Base-by-base conservation (phyloP, 1,284 basidiomycete genomes). In the Cutaneotrichosporon dermatis region DNA sequence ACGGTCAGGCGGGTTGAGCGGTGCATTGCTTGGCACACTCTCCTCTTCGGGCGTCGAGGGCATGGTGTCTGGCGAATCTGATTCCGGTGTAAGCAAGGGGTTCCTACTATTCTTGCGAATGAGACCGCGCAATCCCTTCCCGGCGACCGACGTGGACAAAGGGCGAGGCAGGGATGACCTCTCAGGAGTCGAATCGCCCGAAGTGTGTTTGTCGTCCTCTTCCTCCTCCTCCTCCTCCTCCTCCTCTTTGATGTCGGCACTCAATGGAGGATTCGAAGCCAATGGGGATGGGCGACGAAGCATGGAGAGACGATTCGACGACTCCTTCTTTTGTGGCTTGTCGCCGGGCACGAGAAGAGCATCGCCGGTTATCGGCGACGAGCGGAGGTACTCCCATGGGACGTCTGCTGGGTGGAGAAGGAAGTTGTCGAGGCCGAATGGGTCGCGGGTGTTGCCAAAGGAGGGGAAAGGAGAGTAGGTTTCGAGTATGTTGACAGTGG, bases 381-480 rank as follows among this genome's bases (percentile, higher is more conserved):
- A 67, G 41, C 67, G 59, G 44, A 73, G 57, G 60, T 72, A 74
- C 9, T 64, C 51, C 72, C 73, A 77, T 8, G 69, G 51, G 5
- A 62, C 55, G 49, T 75, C 73, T 11, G 66, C 64, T 12, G 75
- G 74, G 51, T 69, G 67, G 2, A 77, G 62, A 1, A 77, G 68
- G 59, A 63, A 77, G 1, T 67, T 65, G 53, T 77, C 70, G 6
- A 77, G 61, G 4, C 69, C 69, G 51, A 71, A 71, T 0, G 75
- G 74, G 59, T 77, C 75, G 42, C 58, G 54, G 9, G 63, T 57
- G 25, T 64, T 68, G 12, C 67, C 65, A 52, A 76, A 65, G 4
- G 65, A 62, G 0, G 75, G 75, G 58, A 72, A 76, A n/a, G 75
- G 75, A 7, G 72, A 73, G 60, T 75, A 76, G 6, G 72, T 57